A percentile compares a stretch with the other conserved stretches of the same genome.
Evolutionary conservation across 352 stramenopile species (phyloP).

Genomic region (Pythium brassicae): DNA sequence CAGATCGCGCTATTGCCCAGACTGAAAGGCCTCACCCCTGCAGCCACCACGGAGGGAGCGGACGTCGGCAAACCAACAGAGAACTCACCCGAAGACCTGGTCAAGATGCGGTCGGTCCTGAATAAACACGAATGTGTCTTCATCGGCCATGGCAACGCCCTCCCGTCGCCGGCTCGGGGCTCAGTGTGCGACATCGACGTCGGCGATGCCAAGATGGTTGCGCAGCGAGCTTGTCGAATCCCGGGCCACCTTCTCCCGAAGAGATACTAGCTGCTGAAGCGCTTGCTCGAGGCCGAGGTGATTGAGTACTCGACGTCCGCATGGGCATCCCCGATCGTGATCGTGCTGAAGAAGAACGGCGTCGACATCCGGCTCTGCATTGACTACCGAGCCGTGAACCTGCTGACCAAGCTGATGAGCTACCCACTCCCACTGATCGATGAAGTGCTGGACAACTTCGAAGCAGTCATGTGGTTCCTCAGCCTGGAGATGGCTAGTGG

Average conservation of each 20-base stretch:
- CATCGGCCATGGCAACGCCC: background rate
- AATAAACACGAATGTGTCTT: background rate
- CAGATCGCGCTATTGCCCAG: background rate
- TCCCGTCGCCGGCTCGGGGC: background rate
- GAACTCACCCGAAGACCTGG: background rate
- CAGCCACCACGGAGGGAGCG: background rate
- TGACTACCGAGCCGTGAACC: background rate
- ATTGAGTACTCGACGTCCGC: constrained; percentile 1
- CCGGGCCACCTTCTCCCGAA: background rate
- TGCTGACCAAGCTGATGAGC: background rate
- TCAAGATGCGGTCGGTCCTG: background rate
- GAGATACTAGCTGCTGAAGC: background rate
- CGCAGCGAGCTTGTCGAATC: background rate
- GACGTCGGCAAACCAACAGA: background rate
- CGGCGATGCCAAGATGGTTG: background rate
- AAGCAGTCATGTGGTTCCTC: constrained; percentile 9
- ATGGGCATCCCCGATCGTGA: background rate
- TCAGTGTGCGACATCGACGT: constrained; percentile 3
- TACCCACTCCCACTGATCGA: background rate
- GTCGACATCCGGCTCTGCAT: background rate
- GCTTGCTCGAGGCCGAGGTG: background rate
- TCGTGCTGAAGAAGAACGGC: background rate
- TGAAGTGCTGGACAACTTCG: background rate
- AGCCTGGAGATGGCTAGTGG: constrained; percentile 9
- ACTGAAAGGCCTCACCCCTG: background rate